A percentile compares a stretch with the other conserved stretches of the same genome.
phyloP scores from a whole-genome alignment of 345 rosid genomes.

The Crucihimalaya himalaica region DNA sequence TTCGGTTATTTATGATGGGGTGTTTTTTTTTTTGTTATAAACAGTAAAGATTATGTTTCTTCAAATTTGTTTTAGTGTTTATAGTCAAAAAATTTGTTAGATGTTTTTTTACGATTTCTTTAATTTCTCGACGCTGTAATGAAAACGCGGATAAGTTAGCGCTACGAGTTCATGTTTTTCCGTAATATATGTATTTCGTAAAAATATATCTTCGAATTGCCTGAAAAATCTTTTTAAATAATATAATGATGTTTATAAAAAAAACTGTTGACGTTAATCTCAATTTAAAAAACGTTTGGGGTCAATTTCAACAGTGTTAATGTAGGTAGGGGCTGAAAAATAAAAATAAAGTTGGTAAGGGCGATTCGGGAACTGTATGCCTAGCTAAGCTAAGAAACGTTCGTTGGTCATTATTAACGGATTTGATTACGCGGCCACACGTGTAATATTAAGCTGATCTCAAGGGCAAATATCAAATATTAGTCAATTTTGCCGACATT shows the following conservation, averaged over 20 bases:
- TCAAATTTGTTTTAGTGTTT: neutral
- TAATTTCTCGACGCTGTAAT: too few species aligned
- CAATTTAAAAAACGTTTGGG: neutral
- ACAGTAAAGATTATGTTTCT: neutral
- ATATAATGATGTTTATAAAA: too few species aligned
- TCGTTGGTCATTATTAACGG: neutral
- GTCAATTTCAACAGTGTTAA: neutral
- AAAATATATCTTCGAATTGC: too few species aligned
- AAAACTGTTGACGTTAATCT: neutral
- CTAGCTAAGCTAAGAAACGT: neutral
- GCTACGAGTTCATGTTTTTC: too few species aligned
- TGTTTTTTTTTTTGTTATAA: neutral
- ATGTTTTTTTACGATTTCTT: too few species aligned
- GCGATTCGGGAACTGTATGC: neutral
- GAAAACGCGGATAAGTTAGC: too few species aligned
- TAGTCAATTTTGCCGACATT: conserved; percentile 33
- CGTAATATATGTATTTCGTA: too few species aligned
- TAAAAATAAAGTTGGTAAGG: conserved; percentile 1
- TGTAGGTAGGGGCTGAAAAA: neutral
- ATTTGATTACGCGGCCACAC: conserved; percentile 28
- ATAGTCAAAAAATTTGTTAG: neutral
- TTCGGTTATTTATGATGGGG: neutral
- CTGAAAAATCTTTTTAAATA: too few species aligned
- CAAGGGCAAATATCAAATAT: neutral
- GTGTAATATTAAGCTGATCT: conserved; percentile 3